Percentiles rank a stretch among this genome's conserved stretches.
phyloP scores from a whole-genome alignment of 805 yeast species.

The Cyberlindnera lachancei region DNA sequence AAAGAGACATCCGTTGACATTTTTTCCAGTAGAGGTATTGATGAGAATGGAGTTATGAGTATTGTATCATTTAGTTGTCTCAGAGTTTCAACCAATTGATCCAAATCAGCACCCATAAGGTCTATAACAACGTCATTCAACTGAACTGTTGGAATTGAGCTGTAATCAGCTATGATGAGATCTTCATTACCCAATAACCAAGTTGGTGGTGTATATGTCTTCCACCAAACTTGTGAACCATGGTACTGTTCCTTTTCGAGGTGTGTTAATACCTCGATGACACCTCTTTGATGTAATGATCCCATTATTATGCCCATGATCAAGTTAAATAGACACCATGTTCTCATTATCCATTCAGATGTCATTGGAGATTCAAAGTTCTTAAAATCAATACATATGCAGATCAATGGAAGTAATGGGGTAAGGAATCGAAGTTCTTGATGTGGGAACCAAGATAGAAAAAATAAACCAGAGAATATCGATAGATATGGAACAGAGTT shows the following conservation, averaged over 20 bases:
- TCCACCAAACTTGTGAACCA: conserved; percentile 74
- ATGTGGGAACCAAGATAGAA: conserved; percentile 74
- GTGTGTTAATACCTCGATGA: conserved; percentile 54
- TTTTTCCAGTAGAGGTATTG: conserved; percentile 14
- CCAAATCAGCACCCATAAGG: conserved; percentile 37
- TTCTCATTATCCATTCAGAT: conserved; percentile 16
- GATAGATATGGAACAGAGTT: conserved; percentile 52
- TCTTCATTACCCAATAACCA: conserved; percentile 50
- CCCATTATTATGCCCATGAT: conserved; percentile 65
- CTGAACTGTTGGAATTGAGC: conserved; percentile 1
- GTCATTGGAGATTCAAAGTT: conserved; percentile 15
- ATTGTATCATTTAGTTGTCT: conserved; percentile 9
- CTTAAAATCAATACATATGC: conserved; percentile 47
- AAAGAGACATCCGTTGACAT: conserved; percentile 7
- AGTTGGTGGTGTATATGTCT: conserved; percentile 88
- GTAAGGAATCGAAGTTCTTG: conserved; percentile 87
- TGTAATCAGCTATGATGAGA: conserved; percentile 12
- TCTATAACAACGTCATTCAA: conserved; percentile 29
- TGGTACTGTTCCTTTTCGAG: conserved; percentile 24
- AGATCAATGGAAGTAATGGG: conserved; percentile 69
- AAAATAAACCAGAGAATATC: conserved; percentile 49
- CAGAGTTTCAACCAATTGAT: conserved; percentile 19
- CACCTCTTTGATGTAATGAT: conserved; percentile 82
- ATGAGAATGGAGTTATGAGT: conserved; percentile 20
- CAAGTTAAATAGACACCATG: conserved; percentile 63